Evolutionary conservation across 257 asterid genomes (phyloP).

Genomic region (Forsythia viridissima): DNA sequence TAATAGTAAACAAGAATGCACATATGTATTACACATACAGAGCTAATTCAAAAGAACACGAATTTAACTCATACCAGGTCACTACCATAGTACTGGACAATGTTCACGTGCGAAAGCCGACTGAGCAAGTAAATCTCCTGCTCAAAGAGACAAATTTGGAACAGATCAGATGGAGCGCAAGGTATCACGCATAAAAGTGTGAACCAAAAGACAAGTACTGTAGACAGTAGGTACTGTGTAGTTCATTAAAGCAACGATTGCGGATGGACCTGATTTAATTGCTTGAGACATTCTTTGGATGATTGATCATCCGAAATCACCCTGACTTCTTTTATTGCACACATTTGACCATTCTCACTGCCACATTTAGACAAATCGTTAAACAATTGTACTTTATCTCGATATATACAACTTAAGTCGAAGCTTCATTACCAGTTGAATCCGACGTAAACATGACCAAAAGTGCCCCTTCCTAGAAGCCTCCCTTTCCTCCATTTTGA

Average conservation of each 20-base stretch:
- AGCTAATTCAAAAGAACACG: slow-evolving; percentile 8
- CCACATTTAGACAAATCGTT: slow-evolving; percentile 23
- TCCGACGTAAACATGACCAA: slow-evolving; percentile 96
- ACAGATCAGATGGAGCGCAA: slow-evolving; percentile 5
- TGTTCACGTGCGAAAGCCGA: slow-evolving; percentile 79
- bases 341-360: slow-evolving; percentile 96
- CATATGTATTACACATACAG: background rate
- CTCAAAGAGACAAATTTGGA: slow-evolving; percentile 28
- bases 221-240: background rate
- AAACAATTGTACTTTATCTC: background rate
- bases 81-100: slow-evolving; percentile 88
- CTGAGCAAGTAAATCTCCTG: slow-evolving; percentile 90
- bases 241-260: background rate
- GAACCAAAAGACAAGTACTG: background rate
- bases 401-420: background rate
- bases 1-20: background rate
- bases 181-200: background rate
- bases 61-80: slow-evolving; percentile 59
- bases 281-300: slow-evolving; percentile 90
- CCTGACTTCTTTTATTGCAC: slow-evolving; percentile 94
- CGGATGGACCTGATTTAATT: slow-evolving; percentile 78
- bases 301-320: slow-evolving; percentile 83
- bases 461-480: slow-evolving; percentile 96
- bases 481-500: slow-evolving; percentile 94
- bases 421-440: slow-evolving; percentile 67